Conservation (phyloP, 257 asterid genomes). For the Ilex aquifolium region DNA sequence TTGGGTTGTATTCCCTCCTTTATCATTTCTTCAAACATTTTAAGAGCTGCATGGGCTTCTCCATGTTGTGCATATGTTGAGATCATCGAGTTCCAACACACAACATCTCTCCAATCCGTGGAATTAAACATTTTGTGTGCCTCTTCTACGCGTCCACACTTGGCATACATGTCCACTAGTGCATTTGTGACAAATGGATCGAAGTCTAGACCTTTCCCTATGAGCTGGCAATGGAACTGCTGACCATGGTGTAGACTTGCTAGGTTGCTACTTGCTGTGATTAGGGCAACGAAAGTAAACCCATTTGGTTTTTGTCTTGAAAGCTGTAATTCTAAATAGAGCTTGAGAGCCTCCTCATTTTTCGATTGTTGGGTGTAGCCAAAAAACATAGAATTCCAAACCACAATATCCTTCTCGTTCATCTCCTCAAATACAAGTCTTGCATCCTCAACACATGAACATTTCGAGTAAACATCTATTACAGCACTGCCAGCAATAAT, state of each 20-base stretch:
- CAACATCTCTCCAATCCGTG: constrained; percentile 16
- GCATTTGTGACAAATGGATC: constrained; percentile 33
- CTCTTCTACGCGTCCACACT: constrained; percentile 34
- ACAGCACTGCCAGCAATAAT: constrained; percentile 34
- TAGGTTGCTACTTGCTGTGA: constrained; percentile 25
- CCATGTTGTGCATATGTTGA: constrained; percentile 44
- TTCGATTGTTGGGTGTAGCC: constrained; percentile 26
- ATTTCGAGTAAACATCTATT: constrained; percentile 35
- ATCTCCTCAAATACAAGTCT: constrained; percentile 34
- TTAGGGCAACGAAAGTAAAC: constrained; percentile 31
- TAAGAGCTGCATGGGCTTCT: constrained; percentile 36
- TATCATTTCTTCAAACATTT: constrained; percentile 30
- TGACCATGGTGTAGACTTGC: constrained; percentile 29
- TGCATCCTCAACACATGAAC: constrained; percentile 22
- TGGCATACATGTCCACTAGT: constrained; percentile 42
- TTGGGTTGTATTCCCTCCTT: constrained; percentile 27
- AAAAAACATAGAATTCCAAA: constrained; percentile 45
- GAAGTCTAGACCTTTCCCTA: constrained; percentile 27
- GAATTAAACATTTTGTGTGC: constrained; percentile 18
- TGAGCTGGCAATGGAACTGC: constrained; percentile 38
- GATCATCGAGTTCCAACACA: constrained; percentile 47
- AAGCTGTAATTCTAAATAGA: constrained; percentile 24
- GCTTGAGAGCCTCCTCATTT: constrained; percentile 33
- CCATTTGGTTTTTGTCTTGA: constrained; percentile 20
- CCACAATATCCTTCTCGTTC: constrained; percentile 31